A percentile compares a stretch with the other conserved stretches of the same genome.
These are phyloP conservation scores for Taiozyma sp. DNA, from an alignment of 1,139 yeast species.

Conservation along the genomic window DNA sequence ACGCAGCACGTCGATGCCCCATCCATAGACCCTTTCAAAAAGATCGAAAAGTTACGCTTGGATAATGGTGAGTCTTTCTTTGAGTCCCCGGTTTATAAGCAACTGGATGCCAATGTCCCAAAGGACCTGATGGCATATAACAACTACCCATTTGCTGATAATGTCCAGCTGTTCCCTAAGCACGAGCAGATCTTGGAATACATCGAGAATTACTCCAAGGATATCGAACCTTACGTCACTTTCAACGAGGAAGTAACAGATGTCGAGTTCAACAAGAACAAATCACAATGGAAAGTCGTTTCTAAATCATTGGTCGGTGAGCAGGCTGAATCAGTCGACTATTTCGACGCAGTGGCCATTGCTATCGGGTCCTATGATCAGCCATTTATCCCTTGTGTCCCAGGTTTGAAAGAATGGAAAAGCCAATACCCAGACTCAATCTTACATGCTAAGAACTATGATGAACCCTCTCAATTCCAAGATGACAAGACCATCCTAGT, in stretches of 20 bases:
- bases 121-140: conserved; percentile 52
- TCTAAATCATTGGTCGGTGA: conserved; percentile 18
- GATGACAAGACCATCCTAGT: conserved; percentile 33
- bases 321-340: conserved; percentile 22
- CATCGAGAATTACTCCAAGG: conserved; percentile 39
- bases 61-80: conserved; percentile 22
- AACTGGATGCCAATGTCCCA: conserved; percentile 62
- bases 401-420: conserved; percentile 37
- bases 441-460: conserved; percentile 34
- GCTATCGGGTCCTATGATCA: conserved; percentile 54
- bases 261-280: conserved; percentile 7
- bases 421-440: conserved; percentile 14
- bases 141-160: conserved; percentile 40
- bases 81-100: conserved; percentile 29
- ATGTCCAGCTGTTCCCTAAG: conserved; percentile 44
- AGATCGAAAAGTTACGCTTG: conserved; percentile 7
- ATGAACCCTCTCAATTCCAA: conserved; percentile 40
- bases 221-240: conserved; percentile 27
- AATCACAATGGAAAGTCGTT: conserved; percentile 30
- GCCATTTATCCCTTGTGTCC: conserved; percentile 44
- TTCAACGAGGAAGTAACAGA: conserved; percentile 31
- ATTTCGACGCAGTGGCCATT: conserved; percentile 46
- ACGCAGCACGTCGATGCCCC: conserved; percentile 18
- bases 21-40: conserved; percentile 15
- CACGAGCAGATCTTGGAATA: conserved; percentile 45